A percentile compares a stretch with the other conserved stretches of the same genome.
Conservation (phyloP, 441 rosid species). For the Erysimum cheiri region DNA sequence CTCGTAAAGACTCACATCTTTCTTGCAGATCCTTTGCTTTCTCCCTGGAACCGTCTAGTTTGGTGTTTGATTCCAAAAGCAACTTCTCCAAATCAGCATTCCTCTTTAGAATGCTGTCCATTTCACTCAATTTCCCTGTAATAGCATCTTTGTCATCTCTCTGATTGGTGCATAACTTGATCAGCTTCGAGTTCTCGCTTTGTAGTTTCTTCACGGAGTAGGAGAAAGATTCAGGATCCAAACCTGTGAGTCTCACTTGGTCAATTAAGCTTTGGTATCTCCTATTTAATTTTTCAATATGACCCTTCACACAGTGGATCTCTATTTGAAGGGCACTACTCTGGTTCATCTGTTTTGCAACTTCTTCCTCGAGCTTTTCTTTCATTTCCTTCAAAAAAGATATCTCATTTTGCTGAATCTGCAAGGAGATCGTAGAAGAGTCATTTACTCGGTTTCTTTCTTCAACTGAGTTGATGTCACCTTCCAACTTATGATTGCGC, state of each 20-base stretch:
- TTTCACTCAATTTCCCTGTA: slow-evolving; percentile 52
- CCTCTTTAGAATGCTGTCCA: slow-evolving; percentile 55
- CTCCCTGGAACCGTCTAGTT: slow-evolving; percentile 56
- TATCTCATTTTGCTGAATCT: slow-evolving; percentile 56
- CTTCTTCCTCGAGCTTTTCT: slow-evolving; percentile 65
- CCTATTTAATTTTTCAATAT: slow-evolving; percentile 51
- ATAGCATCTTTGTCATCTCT: slow-evolving; percentile 53
- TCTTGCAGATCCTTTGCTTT: slow-evolving; percentile 58
- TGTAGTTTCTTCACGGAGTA: slow-evolving; percentile 63
- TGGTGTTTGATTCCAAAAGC: slow-evolving; percentile 57
- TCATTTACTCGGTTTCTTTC: slow-evolving; percentile 56
- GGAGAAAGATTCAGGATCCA: slow-evolving; percentile 54
- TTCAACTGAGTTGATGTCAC: slow-evolving; percentile 49
- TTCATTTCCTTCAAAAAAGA: slow-evolving; percentile 59
- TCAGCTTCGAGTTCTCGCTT: slow-evolving; percentile 60
- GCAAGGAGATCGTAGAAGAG: slow-evolving; percentile 56
- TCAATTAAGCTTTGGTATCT: slow-evolving; percentile 54
- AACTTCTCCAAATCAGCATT: slow-evolving; percentile 62
- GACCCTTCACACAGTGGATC: slow-evolving; percentile 54
- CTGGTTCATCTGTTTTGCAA: slow-evolving; percentile 52
- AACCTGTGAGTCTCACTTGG: slow-evolving; percentile 61
- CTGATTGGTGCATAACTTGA: slow-evolving; percentile 48
- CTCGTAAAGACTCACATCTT: slow-evolving; percentile 65
- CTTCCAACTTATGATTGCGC: slow-evolving; percentile 55
- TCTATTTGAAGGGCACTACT: slow-evolving; percentile 60